Evolutionary conservation across 2,329 filamentous ascomycete genomes (phyloP), one percentile per base, ranked within the genome.

Genomic region (Trichoderma sp.): DNA sequence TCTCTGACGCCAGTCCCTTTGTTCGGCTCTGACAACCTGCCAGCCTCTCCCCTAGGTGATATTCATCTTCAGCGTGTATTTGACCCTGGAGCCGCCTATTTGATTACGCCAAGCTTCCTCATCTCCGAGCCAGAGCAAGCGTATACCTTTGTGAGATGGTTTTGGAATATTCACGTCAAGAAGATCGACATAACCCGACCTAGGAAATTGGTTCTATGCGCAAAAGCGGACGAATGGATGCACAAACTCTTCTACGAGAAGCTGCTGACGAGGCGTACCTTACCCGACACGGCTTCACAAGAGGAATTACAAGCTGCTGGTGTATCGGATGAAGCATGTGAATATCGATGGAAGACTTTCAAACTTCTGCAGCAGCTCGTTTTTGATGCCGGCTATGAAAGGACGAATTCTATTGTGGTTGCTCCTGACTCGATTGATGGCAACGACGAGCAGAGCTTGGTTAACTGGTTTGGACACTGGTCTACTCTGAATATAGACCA

Each of bases 391-490:
- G 46, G 65, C 43, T 70, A 72, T 28, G 72, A 71, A 16, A 61
- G 69, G 39, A 34, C 69, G 30, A 49, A 70, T 26, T 78, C 81
- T 4, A 72, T 89, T 6, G 74, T 85, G 2, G 83, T 82, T 74
- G 84, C 84, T 0, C 82, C 83, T 16, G 73, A 79, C 4, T 75
- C 71, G 1, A 85, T 90, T 56, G 83, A 88, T 67, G 80, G 82
- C 0, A 85, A 86, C 66, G 87, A 90, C 70, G 88, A 90, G 73
- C 85, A 89, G 73, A 88, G 84, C 68, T 78, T 90, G 32, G 82
- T 90, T 11, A 87, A 89, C 70, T 89, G 86, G 84, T 90, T 89
- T 74, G 86, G 85, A 1, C 85, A 81, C 76, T 90, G 87, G 88
- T 80, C 86, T 0, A 78, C 81, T 37, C 70, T 76, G 67, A 82